These are phyloP conservation scores for Pterocarpus macrocarpus DNA, from an alignment of 306 rosid genomes.

Conservation along the genomic window DNA sequence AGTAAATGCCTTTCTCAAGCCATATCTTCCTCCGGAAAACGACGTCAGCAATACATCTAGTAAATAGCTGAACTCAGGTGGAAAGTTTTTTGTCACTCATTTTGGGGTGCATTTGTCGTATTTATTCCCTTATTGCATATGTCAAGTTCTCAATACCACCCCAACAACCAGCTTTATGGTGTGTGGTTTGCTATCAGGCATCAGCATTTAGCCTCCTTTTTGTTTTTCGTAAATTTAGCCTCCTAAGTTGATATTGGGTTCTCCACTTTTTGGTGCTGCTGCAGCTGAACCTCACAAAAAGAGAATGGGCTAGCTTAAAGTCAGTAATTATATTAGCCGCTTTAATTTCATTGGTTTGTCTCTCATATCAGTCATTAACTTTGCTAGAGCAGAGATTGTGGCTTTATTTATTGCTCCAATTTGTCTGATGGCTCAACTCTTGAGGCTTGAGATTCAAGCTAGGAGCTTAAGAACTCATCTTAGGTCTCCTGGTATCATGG, in stretches of 20 bases:
- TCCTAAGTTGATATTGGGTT: conserved; percentile 61
- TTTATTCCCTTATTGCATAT: conserved; percentile 74
- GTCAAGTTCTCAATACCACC: conserved; percentile 66
- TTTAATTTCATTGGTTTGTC: conserved; percentile 72
- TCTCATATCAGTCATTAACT: conserved; percentile 92
- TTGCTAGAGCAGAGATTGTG: conserved; percentile 91
- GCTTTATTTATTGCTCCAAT: conserved; percentile 80
- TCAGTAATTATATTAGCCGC: conserved; percentile 79
- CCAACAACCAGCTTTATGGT: conserved; percentile 59
- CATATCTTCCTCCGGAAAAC: conserved; percentile 50
- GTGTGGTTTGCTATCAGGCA: conserved; percentile 64
- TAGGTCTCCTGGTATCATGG: conserved; percentile 72
- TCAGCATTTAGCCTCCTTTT: conserved; percentile 51
- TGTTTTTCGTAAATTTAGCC: too few relatives aligned
- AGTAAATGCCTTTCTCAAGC: conserved; percentile 52
- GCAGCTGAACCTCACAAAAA: conserved; percentile 53
- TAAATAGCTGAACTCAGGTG: conserved; percentile 84
- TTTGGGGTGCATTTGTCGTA: conserved; percentile 84
- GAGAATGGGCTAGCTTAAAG: conserved; percentile 83
- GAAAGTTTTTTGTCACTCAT: conserved; percentile 75
- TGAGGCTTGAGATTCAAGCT: conserved; percentile 66
- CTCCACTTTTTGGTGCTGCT: conserved; percentile 55
- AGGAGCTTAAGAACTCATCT: conserved; percentile 56
- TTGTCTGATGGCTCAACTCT: conserved; percentile 85
- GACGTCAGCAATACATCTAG: conserved; percentile 58